Evolutionary conservation across 139 green algal genomes (phyloP), one percentile per base, ranked within the genome.

Genomic region (Marvania coccoides): DNA sequence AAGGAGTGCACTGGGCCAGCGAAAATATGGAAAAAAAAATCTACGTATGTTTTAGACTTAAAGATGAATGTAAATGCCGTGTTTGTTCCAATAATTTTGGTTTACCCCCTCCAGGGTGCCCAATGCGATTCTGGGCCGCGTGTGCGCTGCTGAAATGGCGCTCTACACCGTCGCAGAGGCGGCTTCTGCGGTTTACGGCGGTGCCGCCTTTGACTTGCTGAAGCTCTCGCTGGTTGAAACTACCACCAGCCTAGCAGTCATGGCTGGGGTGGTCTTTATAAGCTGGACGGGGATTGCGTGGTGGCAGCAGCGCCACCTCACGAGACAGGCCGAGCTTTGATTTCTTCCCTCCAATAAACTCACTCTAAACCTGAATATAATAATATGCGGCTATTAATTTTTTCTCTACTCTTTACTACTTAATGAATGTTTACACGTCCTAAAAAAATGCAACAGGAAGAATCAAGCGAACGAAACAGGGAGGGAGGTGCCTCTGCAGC

Each of bases 131-230:
- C 64, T 78, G 42, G 61, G 75, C 2, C 57, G 78, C 5, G 65
- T 79, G 26, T 58, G 66, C n/a, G 75, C 78, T 4, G 13, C 77
- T 9, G 78, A 85, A 26, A 63, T 73, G 62, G 78, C 78, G 7
- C 23, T 63, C 3, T 83, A 65, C 63, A 77, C 72, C 7, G 53
- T 80, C 3, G 19, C 58, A 6, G 69, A 75, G 57, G 5, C 47
- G n/a, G 23, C 31, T 26, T 13, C 23, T 10, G 24, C n/a, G 19
- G 19, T 77, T 10, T 53, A 67, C 24, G 63, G 63, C 15, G 70
- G 58, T 53, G n/a, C 58, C 9, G 66, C 48, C 9, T 82, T 82
- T 55, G 75, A 82, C 19, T 14, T 70, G 5, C 19, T 77, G 36
- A 36, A 69, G 31, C 37, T 82, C 13, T 51, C 47, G 9, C 39